Evolutionary conservation across 768 basidiomycete genomes (phyloP), one percentile per base, ranked within the genome.

Genomic region (Fibroporia radiculosa): DNA sequence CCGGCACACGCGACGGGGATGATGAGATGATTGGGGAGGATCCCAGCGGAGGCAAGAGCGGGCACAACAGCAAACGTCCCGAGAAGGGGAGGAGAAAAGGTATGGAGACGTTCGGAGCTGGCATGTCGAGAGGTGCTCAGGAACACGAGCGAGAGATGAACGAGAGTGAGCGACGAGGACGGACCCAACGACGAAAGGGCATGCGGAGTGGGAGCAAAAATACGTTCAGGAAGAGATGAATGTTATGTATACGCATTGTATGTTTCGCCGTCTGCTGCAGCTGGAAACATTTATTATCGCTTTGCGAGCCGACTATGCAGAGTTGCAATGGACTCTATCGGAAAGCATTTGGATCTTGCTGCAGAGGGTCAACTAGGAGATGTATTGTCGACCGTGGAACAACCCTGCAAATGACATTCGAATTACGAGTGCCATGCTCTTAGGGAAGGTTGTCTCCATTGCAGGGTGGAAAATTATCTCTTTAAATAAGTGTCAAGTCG

Each of bases 151-250:
- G 38, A 11, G 72, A 70, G 47, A 61, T 82, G 55, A 74, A 67
- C 27, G 86, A 84, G 50, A 73, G 73, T 48, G 86, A 88, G 40
- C 69, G 82, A 54, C 74, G 72, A 32, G 93, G 95, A n/a, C 71
- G 95, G 63, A 82, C 75, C 26, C 74, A 85, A 28, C 73, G 89
- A 55, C 68, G 93, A 61, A 78, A 78, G 56, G 86, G 81, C 7
- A 73, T 84, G 41, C 73, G 95, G 41, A 96, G 91, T 59, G 95
- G 93, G 24, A 91, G 88, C 62, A 91, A 81, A 68, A 97, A 93
- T 63, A 78, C 75, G 1, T 88, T 91, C 61, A 57, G 63, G 48
- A 49, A 52, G 42, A 47, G 56, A 49, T 59, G 51, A 52, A 31
- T n/a, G n/a, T n/a, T n/a, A n/a, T 8, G 29, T n/a, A 31, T 31